These are phyloP conservation scores for Cantharellus cinnabarinus DNA, from an alignment of 768 basidiomycete genomes.

Conservation along the genomic window DNA sequence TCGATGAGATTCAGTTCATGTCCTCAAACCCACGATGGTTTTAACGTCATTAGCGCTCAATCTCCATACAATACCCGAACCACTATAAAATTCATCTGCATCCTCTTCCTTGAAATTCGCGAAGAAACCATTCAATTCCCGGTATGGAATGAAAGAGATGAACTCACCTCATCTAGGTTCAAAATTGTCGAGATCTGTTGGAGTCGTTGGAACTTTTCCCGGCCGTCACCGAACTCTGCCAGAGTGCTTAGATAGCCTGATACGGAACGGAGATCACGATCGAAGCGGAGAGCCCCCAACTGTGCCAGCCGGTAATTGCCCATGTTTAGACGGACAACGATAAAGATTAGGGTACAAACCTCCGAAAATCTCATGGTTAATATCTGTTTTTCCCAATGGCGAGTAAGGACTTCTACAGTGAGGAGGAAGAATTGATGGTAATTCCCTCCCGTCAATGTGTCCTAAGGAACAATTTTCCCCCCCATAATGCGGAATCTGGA, in stretches of 20 bases:
- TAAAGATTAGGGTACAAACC: conserved; percentile 24
- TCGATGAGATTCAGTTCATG: background rate
- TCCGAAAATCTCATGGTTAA: conserved; percentile 71
- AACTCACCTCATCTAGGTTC: conserved; percentile 59
- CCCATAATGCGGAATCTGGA: background rate
- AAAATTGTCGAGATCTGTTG: conserved; percentile 86
- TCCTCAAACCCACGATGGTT: conserved; percentile 38
- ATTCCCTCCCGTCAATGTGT: conserved; percentile 71
- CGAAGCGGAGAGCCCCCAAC: conserved; percentile 92
- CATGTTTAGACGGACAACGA: background rate
- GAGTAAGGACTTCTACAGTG: conserved; percentile 68
- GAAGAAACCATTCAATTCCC: no score
- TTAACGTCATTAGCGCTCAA: conserved; percentile 59
- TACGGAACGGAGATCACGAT: conserved; percentile 74
- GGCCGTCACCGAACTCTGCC: conserved; percentile 69
- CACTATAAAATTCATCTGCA: conserved; percentile 83
- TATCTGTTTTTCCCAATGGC: conserved; percentile 87
- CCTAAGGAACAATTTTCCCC: conserved; percentile 26
- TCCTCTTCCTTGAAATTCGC: conserved; percentile 55
- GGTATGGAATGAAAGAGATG: background rate
- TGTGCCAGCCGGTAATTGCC: conserved; percentile 16
- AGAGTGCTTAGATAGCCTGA: conserved; percentile 71
- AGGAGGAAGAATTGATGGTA: conserved; percentile 73
- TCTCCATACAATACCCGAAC: conserved; percentile 82
- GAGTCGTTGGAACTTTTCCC: conserved; percentile 79